phyloP scores from a whole-genome alignment of 129 eudicot species.

The Tagetes erecta region DNA sequence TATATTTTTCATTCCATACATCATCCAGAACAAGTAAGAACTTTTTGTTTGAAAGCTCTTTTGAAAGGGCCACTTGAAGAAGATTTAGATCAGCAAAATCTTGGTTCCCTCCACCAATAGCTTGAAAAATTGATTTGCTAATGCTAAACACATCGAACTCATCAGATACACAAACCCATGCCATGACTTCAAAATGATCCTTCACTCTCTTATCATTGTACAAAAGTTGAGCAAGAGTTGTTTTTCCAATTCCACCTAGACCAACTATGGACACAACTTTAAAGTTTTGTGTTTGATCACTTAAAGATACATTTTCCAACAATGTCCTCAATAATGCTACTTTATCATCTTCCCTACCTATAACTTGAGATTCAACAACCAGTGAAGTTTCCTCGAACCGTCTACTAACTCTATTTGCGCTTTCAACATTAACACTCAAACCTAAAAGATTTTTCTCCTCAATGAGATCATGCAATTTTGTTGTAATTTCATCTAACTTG shows the following conservation, averaged over 20 bases:
- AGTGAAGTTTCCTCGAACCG: neutral
- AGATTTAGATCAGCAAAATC: conserved; percentile 4
- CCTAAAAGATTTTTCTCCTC: neutral
- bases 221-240: conserved; percentile 8
- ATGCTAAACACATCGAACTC: neutral
- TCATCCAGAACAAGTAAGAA: conserved; percentile 45
- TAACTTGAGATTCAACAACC: neutral
- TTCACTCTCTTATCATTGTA: neutral
- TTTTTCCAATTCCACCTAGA: neutral
- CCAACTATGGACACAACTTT: neutral
- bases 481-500: conserved; percentile 7
- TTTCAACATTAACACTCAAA: neutral
- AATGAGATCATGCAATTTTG: neutral
- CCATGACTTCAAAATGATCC: neutral
- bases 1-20: conserved; percentile 41
- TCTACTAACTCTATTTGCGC: neutral
- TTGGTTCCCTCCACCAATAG: neutral
- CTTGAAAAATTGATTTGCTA: neutral
- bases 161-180: neutral
- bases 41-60: conserved; percentile 3
- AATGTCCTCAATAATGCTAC: neutral
- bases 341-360: neutral
- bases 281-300: neutral
- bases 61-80: conserved; percentile 30
- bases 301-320: neutral